Evolutionary conservation across 306 rosid genomes (phyloP).

Genomic region (Abrus pulchellus): DNA sequence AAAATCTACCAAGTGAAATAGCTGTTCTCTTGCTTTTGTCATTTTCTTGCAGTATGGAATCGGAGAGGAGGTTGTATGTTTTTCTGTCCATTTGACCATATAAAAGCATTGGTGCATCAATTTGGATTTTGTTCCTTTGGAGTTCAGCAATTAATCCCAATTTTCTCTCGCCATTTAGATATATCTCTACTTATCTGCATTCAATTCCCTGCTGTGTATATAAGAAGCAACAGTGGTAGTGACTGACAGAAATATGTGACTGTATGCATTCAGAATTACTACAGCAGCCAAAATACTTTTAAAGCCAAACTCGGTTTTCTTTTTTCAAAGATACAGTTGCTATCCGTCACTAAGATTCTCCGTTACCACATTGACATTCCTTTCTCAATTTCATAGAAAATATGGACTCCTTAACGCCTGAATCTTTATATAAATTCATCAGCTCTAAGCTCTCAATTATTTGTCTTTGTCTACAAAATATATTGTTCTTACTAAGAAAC

Average conservation of each 20-base stretch:
- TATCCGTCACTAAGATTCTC: not conserved
- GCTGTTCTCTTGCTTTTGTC: not conserved
- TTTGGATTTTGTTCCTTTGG: constrained; percentile 8
- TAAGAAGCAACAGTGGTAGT: not conserved
- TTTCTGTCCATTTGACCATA: not conserved
- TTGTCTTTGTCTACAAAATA: not conserved
- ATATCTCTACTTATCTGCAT: not conserved
- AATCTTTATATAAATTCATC: not conserved
- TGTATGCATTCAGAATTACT: not conserved
- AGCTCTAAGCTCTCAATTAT: not conserved
- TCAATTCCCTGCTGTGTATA: not conserved
- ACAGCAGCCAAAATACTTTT: not conserved
- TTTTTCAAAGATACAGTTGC: not conserved
- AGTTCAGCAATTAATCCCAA: not conserved
- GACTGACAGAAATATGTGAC: not conserved
- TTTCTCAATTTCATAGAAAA: not conserved
- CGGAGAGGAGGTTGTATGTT: not conserved
- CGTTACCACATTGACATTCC: not conserved
- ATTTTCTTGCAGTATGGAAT: not conserved
- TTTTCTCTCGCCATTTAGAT: constrained; percentile 21
- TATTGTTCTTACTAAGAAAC: not conserved
- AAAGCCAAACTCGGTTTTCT: not conserved
- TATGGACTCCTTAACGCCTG: not conserved
- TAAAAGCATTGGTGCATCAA: not conserved
- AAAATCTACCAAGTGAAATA: not conserved